Evolutionary conservation across 257 asterid genomes (phyloP).

Genomic region (Przewalskia tangutica): DNA sequence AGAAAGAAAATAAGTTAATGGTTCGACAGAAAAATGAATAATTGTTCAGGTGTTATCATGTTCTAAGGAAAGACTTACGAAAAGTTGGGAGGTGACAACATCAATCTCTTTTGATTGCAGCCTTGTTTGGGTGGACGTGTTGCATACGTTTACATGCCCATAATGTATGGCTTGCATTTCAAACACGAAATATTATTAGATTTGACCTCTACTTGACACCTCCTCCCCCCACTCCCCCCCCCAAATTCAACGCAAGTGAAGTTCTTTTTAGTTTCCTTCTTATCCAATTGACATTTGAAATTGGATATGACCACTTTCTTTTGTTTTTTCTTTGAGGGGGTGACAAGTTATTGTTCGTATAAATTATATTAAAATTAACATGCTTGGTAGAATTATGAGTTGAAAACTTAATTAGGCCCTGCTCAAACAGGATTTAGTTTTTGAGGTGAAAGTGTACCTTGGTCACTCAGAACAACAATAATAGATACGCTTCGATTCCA

Average conservation of each 20-base stretch:
- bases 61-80: no score
- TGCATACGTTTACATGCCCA: not conserved
- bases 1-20: no score
- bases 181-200: not conserved
- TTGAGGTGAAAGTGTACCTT: no score
- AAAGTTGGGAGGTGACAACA: no score
- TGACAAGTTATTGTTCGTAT: not conserved
- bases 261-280: not conserved
- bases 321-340: not conserved
- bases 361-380: no score
- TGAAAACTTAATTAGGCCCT: not conserved
- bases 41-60: no score
- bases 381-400: not conserved
- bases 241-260: not conserved
- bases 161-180: not conserved
- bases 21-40: no score
- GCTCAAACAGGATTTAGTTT: not conserved
- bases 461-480: not conserved
- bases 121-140: conserved; percentile 6
- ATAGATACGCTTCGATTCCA: not conserved
- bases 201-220: conserved; percentile 2
- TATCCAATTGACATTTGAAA: not conserved
- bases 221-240: not conserved
- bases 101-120: not conserved
- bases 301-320: not conserved